These are phyloP conservation scores for Sophora flavescens DNA, from an alignment of 306 rosid genomes.

Conservation along the genomic window DNA sequence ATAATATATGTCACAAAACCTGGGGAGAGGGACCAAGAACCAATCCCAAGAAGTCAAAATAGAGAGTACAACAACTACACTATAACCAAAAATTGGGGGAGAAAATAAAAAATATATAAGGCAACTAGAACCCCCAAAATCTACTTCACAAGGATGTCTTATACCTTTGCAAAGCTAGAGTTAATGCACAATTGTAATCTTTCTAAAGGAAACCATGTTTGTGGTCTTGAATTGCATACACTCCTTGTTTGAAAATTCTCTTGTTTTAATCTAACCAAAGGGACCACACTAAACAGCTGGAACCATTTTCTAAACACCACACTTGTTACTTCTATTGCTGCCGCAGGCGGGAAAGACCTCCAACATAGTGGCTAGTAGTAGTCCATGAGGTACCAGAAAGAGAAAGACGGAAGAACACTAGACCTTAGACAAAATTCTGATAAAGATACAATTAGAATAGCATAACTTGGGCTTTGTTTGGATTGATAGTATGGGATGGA, in stretches of 20 bases:
- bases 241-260: neutral
- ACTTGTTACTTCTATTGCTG: neutral
- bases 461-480: too few relatives aligned
- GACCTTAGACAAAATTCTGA: neutral
- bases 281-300: neutral
- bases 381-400: conserved; percentile 18
- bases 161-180: conserved; percentile 16
- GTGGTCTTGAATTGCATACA: conserved; percentile 42
- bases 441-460: neutral
- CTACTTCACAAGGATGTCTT: conserved; percentile 2
- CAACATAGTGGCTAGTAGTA: neutral
- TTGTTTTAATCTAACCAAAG: conserved; percentile 9
- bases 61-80: neutral
- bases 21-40: neutral
- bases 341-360: conserved; percentile 1
- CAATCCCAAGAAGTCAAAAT: neutral
- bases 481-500: too few relatives aligned
- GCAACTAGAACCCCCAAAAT: neutral
- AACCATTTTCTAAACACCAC: conserved; percentile 21
- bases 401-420: conserved; percentile 3
- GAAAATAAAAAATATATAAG: neutral
- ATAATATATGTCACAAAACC: conserved; percentile 32
- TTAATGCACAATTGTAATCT: neutral
- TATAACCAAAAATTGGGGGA: conserved; percentile 10
- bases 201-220: neutral